phyloP scores from a whole-genome alignment of 1,139 yeast genomes.

The Lodderomyces margitis region DNA sequence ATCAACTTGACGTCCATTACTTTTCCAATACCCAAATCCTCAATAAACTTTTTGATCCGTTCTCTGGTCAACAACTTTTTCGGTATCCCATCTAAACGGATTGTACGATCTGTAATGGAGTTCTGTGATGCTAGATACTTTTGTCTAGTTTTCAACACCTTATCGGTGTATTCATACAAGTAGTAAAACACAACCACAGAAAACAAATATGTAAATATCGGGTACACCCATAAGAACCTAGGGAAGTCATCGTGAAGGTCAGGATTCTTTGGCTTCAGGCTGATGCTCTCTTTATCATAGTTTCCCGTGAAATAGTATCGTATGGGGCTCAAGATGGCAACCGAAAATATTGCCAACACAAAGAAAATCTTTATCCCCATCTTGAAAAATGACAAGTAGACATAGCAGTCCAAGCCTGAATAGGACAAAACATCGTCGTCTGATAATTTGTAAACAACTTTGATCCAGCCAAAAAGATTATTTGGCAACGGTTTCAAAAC shows the following conservation, averaged over 20 bases:
- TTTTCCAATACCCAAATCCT: constrained; percentile 60
- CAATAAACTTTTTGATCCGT: constrained; percentile 51
- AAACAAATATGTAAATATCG: constrained; percentile 81
- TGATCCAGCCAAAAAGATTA: constrained; percentile 42
- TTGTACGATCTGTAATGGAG: constrained; percentile 89
- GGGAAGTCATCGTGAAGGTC: constrained; percentile 29
- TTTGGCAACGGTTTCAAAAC: constrained; percentile 36
- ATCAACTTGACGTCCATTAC: constrained; percentile 55
- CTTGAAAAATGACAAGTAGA: constrained; percentile 42
- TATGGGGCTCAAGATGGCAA: constrained; percentile 42
- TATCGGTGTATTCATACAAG: constrained; percentile 64
- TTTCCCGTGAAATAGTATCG: constrained; percentile 46
- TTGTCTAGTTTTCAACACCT: constrained; percentile 77
- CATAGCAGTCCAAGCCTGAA: constrained; percentile 48
- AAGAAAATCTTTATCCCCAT: constrained; percentile 45
- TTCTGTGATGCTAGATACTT: constrained; percentile 82
- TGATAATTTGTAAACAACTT: constrained; percentile 31
- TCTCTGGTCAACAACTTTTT: constrained; percentile 39
- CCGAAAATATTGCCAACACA: constrained; percentile 35
- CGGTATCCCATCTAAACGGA: constrained; percentile 84
- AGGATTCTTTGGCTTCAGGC: constrained; percentile 17
- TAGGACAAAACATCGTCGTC: constrained; percentile 43
- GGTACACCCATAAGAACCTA: constrained; percentile 68
- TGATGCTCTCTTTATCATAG: constrained; percentile 40
- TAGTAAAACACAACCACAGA: constrained; percentile 65